phyloP scores from a whole-genome alignment of 768 basidiomycete genomes.

The Daedaleopsis sinensis region DNA sequence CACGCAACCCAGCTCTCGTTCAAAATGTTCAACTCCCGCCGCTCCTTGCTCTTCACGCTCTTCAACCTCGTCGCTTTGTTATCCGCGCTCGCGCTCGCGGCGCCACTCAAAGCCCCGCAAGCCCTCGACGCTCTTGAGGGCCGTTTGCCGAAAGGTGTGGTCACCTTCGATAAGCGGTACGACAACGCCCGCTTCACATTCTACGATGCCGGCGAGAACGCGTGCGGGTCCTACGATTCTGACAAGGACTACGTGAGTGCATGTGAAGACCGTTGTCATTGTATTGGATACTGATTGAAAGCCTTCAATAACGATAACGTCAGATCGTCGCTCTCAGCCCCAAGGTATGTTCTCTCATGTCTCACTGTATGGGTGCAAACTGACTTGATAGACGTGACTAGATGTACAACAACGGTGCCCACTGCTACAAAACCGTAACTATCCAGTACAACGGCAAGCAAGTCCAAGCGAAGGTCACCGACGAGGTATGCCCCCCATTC shows the following conservation, averaged over 20 bases:
- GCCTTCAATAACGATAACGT: neutral
- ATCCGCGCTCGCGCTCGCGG: constrained; percentile 1
- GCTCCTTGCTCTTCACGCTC: constrained; percentile 18
- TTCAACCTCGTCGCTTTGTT: constrained; percentile 4
- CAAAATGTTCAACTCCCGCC: constrained; percentile 17
- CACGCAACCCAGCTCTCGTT: neutral
- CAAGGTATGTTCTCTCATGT: constrained; percentile 22
- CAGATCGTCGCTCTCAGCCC: constrained; percentile 57
- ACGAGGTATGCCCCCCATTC: constrained; percentile 45
- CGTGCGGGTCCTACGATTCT: constrained; percentile 23
- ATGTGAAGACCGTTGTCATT: neutral
- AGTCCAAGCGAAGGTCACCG: constrained; percentile 58
- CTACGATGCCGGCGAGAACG: constrained; percentile 29
- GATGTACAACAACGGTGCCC: constrained; percentile 56
- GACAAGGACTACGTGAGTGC: constrained; percentile 23
- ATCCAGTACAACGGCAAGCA: constrained; percentile 64
- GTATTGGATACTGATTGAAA: neutral
- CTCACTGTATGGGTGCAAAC: neutral
- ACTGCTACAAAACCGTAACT: constrained; percentile 65
- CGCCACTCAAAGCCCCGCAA: neutral
- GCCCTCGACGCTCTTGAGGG: neutral
- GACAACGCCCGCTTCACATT: constrained; percentile 23
- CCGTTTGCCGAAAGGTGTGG: neutral
- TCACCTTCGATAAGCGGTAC: constrained; percentile 9
- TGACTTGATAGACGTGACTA: constrained; percentile 29